phyloP scores from a whole-genome alignment of 2,329 filamentous ascomycete species.

The Fusarium bulbicola region DNA sequence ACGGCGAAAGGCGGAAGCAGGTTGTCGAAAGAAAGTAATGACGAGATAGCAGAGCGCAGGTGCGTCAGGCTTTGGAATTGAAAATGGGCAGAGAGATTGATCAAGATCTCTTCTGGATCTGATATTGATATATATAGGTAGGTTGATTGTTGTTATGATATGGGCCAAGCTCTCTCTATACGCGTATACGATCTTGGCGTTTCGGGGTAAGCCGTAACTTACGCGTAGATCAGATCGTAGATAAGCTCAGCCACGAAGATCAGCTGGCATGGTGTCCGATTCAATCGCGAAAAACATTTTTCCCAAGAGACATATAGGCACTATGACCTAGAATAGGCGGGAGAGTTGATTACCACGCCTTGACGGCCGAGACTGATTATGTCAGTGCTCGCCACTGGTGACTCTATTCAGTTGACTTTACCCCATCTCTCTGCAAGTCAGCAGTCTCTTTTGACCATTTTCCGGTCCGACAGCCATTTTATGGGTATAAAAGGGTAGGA shows the following conservation, averaged over 20 bases:
- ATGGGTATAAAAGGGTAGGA: fast-evolving
- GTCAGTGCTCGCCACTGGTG: neutral
- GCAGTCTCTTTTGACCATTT: neutral
- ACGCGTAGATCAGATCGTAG: neutral
- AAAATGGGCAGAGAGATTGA: neutral
- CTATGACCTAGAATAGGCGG: neutral
- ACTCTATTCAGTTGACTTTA: too few species aligned
- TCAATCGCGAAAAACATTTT: neutral
- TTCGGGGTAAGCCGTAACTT: neutral
- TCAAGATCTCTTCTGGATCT: neutral
- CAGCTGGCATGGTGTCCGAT: neutral
- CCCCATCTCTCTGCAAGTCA: neutral
- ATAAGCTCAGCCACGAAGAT: neutral
- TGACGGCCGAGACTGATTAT: neutral
- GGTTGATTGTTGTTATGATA: too few species aligned
- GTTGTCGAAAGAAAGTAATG: fast-evolving
- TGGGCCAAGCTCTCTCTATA: neutral
- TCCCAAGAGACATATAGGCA: fast-evolving
- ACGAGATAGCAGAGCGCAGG: fast-evolving
- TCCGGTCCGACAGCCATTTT: fast-evolving
- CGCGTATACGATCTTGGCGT: neutral
- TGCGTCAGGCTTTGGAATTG: fast-evolving
- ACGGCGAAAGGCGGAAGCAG: neutral
- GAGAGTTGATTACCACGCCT: neutral
- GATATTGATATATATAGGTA: neutral